Conservation (phyloP, 2,329 filamentous ascomycete species). For the Sporothrix schenckii region DNA sequence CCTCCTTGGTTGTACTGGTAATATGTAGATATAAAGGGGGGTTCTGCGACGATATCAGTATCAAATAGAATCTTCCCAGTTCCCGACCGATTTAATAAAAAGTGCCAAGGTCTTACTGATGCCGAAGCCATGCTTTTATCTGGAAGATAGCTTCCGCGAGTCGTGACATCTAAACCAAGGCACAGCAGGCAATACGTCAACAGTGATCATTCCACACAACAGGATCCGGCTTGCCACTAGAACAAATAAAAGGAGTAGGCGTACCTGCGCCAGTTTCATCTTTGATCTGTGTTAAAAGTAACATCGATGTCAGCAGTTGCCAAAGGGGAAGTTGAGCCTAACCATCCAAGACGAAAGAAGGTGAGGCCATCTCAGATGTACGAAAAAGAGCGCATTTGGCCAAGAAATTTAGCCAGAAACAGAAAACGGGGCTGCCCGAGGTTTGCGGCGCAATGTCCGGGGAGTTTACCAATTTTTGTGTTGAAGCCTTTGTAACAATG, state of each 20-base stretch:
- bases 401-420: neutral
- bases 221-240: neutral
- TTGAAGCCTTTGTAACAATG: constrained; percentile 92
- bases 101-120: constrained; percentile 59
- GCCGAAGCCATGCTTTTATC: constrained; percentile 97
- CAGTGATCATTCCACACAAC: constrained; percentile 1
- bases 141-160: constrained; percentile 92
- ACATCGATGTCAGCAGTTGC: constrained; percentile 86
- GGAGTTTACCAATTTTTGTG: constrained; percentile 98
- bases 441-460: constrained; percentile 38
- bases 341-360: constrained; percentile 72
- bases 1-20: constrained; percentile 87
- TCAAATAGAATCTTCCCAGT: neutral
- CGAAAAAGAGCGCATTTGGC: constrained; percentile 39
- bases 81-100: neutral
- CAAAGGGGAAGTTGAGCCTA: constrained; percentile 64
- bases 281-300: constrained; percentile 88
- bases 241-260: constrained; percentile 51
- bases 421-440: neutral
- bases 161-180: constrained; percentile 83
- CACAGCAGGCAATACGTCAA: constrained; percentile 59
- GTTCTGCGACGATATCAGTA: constrained; percentile 58
- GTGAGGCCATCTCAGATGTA: constrained; percentile 63
- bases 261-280: constrained; percentile 99
- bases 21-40: constrained; percentile 94